A percentile compares a stretch with the other conserved stretches of the same genome.
Conservation (phyloP, 208 protist species). For the Leptomonas seymouri region DNA sequence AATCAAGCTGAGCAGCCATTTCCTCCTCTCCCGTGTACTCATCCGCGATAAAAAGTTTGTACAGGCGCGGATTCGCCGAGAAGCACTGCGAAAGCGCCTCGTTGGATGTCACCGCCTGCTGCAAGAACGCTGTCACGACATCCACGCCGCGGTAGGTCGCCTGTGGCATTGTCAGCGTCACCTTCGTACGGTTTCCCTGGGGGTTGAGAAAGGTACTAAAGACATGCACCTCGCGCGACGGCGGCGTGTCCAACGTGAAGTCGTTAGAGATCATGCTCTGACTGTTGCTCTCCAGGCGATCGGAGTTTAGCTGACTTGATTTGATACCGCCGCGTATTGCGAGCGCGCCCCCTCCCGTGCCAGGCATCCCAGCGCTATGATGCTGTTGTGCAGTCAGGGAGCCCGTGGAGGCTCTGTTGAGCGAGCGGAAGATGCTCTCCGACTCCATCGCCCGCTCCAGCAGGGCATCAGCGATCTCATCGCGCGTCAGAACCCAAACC, state of each 20-base stretch:
- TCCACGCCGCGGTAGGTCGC: slow-evolving; percentile 70
- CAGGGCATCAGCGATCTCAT: slow-evolving; percentile 46
- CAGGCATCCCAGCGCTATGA: not conserved
- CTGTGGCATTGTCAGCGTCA: slow-evolving; percentile 57
- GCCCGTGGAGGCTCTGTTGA: slow-evolving; percentile 15
- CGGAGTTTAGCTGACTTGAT: slow-evolving; percentile 1
- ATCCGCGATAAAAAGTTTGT: slow-evolving; percentile 90
- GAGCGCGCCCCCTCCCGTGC: not conserved
- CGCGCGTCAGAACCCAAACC: slow-evolving; percentile 50
- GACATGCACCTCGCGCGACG: slow-evolving; percentile 60
- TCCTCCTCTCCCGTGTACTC: slow-evolving; percentile 88
- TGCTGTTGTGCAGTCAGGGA: slow-evolving; percentile 1
- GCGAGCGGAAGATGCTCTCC: slow-evolving; percentile 8
- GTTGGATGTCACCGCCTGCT: slow-evolving; percentile 61
- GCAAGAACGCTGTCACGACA: slow-evolving; percentile 76
- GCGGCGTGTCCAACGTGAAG: slow-evolving; percentile 18
- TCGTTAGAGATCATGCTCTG: slow-evolving; percentile 24
- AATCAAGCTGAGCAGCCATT: slow-evolving; percentile 79
- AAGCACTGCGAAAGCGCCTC: slow-evolving; percentile 59
- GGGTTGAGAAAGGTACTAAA: slow-evolving; percentile 79
- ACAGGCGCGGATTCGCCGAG: slow-evolving; percentile 75
- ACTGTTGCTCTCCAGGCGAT: slow-evolving; percentile 19
- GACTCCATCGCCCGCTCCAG: slow-evolving; percentile 24
- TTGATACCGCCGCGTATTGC: slow-evolving; percentile 6
- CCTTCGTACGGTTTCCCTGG: slow-evolving; percentile 54